phyloP scores from a whole-genome alignment of 495 filamentous ascomycete species.

The Evansstolkia leycettana region DNA sequence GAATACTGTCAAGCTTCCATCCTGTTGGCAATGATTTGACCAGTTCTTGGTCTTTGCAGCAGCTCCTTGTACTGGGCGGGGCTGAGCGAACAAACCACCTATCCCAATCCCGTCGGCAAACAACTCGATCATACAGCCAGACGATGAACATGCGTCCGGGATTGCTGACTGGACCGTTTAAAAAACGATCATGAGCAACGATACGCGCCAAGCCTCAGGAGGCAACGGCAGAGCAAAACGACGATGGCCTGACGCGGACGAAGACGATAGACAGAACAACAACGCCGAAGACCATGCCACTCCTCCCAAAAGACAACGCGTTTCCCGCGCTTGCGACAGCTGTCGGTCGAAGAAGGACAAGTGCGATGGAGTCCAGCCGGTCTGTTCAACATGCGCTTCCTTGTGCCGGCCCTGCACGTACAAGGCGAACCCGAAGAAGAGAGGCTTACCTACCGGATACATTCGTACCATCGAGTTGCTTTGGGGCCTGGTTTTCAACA shows the following conservation, averaged over 20 bases:
- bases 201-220: slow-evolving; percentile 25
- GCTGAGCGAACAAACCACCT: too few relatives aligned
- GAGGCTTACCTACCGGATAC: slow-evolving; percentile 39
- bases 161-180: slow-evolving; percentile 23
- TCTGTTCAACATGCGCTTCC: slow-evolving; percentile 50
- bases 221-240: slow-evolving; percentile 22
- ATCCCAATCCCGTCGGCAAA: too few relatives aligned
- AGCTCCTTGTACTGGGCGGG: too few relatives aligned
- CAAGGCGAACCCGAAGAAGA: slow-evolving; percentile 55
- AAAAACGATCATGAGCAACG: slow-evolving; percentile 30
- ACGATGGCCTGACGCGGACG: slow-evolving; percentile 20
- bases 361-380: slow-evolving; percentile 51
- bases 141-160: slow-evolving; percentile 19
- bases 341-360: slow-evolving; percentile 54
- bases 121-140: too few relatives aligned
- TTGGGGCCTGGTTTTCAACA: slow-evolving; percentile 30
- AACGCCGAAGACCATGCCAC: slow-evolving; percentile 14
- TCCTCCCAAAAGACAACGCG: slow-evolving; percentile 32
- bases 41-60: too few relatives aligned
- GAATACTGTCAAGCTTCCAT: too few relatives aligned
- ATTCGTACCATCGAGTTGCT: slow-evolving; percentile 28
- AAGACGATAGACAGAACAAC: slow-evolving; percentile 15
- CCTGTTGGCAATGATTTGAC: background rate
- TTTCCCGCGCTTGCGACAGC: slow-evolving; percentile 56
- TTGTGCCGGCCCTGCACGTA: slow-evolving; percentile 53